Base-by-base conservation (phyloP, 331 rosid species). In the Spiraea crenata region DNA sequence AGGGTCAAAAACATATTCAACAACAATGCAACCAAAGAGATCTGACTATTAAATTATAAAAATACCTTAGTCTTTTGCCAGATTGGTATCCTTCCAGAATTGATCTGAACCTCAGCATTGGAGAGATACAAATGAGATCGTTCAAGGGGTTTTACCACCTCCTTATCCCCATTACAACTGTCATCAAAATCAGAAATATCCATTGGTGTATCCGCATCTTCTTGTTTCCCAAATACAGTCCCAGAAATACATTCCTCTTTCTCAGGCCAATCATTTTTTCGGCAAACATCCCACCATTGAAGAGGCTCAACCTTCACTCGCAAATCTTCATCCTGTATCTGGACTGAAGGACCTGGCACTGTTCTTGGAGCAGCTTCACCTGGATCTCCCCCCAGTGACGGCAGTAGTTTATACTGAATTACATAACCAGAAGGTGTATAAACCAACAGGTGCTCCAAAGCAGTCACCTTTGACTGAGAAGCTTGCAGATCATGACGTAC, bases 221-320 rank as follows among this genome's bases (percentile, higher is more conserved):
- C 85, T 63, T 63, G 79, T 80, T 76, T 85, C 77, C 71, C 74
- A 48, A 74, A 70, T 66, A 77, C 70, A 76, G 70, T 85, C 68
- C 85, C 87, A 35, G 78, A 72, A 61, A 92, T 58, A 70, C 69
- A 11, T 72, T 84, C 89, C 84, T 92, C 98, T 62, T 79, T 82
- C 75, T 92, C 98, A 61, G 92, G 88, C 96, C 97, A 90, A 78
- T 84, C 84, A 76, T 69, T 80, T 81, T 93, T 79, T 79, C 96
- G 82, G 78, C 97, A 90, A 77, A 85, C 89, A 84, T 90, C 96
- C 98, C 96, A 92, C 90, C 93, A 90, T 74, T 85, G 96, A 80
- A 90, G 77, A 61, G 93, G 91, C 73, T 92, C 97, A 77, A 88
- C 98, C 77, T 81, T 88, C 76, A 92, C 91, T 55, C 92, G 84